These are phyloP conservation scores for Trichoderma lentiforme DNA, from an alignment of 2,329 filamentous ascomycete species.

Conservation along the genomic window DNA sequence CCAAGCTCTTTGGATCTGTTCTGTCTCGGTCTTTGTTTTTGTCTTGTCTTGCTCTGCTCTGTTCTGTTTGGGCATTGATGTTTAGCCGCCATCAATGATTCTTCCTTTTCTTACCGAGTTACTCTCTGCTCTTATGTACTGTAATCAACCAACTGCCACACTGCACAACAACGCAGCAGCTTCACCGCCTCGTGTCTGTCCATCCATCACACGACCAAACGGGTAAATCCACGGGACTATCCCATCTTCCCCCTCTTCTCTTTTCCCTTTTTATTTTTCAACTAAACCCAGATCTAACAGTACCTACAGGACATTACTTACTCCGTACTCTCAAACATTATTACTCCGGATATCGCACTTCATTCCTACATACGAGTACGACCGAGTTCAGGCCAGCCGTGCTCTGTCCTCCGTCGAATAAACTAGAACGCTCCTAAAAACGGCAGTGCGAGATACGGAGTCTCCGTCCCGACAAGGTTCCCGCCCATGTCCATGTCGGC, in stretches of 20 bases:
- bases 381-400: not conserved
- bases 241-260: not conserved
- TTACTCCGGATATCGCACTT: not conserved
- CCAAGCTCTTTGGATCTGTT: not conserved
- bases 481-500: not conserved
- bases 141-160: not conserved
- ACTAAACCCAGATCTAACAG: not conserved
- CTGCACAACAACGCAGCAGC: not conserved
- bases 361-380: not conserved
- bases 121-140: too few species aligned
- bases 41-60: not conserved
- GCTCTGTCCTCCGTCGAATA: not conserved
- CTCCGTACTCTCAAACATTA: not conserved
- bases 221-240: not conserved
- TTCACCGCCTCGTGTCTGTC: not conserved
- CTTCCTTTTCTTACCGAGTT: too few species aligned
- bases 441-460: conserved; percentile 3
- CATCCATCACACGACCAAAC: not conserved
- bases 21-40: not conserved
- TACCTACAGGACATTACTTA: not conserved
- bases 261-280: not conserved
- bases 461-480: not conserved
- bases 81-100: not conserved
- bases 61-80: not conserved
- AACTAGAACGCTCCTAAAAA: not conserved